Evolutionary conservation across 2,329 filamentous ascomycete species (phyloP).

Genomic region (Cladosporium sp.): DNA sequence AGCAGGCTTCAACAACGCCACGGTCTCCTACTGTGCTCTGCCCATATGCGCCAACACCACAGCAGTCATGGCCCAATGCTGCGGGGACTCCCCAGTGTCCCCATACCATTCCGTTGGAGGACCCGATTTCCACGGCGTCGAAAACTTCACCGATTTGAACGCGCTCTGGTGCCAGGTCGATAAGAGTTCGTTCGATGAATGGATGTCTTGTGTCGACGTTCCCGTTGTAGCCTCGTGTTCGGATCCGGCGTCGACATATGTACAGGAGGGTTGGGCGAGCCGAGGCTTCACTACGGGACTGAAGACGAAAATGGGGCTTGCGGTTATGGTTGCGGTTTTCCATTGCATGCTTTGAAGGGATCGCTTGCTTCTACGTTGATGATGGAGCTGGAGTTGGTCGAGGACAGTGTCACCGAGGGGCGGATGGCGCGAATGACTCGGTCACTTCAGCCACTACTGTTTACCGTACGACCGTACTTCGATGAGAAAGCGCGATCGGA

Average conservation of each 20-base stretch:
- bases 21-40: neutral
- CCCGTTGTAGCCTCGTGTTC: neutral
- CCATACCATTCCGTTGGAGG: neutral
- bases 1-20: neutral
- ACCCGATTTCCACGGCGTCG: neutral
- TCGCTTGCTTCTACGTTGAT: neutral
- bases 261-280: neutral
- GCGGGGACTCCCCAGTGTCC: neutral
- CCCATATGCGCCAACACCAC: neutral
- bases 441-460: neutral
- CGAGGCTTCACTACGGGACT: neutral
- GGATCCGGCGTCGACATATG: neutral
- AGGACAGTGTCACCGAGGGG: neutral
- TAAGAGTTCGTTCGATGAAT: neutral
- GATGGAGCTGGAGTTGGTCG: neutral
- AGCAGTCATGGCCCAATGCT: neutral
- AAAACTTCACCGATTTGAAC: neutral
- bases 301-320: neutral
- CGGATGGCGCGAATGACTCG: neutral
- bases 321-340: neutral
- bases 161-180: neutral
- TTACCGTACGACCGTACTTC: neutral
- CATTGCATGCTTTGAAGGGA: neutral
- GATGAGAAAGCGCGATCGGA: neutral
- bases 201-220: neutral